These are phyloP conservation scores for Nasturtium officinale DNA, from an alignment of 345 rosid genomes.

Conservation along the genomic window DNA sequence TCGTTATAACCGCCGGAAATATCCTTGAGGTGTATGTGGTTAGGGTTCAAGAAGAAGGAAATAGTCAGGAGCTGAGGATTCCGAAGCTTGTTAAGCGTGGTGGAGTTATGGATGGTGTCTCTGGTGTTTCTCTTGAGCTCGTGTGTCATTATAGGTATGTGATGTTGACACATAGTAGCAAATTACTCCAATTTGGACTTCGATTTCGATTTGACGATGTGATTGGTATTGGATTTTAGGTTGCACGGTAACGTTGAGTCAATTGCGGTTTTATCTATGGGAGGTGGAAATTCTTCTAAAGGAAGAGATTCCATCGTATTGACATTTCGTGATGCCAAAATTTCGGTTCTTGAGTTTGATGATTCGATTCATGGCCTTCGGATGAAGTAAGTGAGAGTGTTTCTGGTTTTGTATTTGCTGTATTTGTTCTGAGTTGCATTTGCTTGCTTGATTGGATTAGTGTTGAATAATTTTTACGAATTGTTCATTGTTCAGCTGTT, in stretches of 20 bases:
- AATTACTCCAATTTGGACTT: constrained; percentile 4
- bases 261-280: constrained; percentile 67
- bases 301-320: constrained; percentile 80
- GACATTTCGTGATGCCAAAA: constrained; percentile 79
- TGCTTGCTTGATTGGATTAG: constrained; percentile 3
- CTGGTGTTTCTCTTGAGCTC: constrained; percentile 83
- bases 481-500: constrained; percentile 10
- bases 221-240: constrained; percentile 44
- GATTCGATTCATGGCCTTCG: constrained; percentile 86
- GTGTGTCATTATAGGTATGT: constrained; percentile 83
- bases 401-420: constrained; percentile 1
- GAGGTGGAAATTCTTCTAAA: constrained; percentile 64
- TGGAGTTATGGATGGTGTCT: constrained; percentile 76
- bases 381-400: constrained; percentile 61
- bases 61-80: constrained; percentile 46
- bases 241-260: constrained; percentile 94
- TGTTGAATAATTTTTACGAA: not conserved
- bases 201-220: not conserved
- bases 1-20: constrained; percentile 72
- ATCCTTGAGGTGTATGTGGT: constrained; percentile 81
- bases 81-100: constrained; percentile 63
- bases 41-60: constrained; percentile 75
- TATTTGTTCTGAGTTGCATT: not conserved
- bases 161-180: not conserved
- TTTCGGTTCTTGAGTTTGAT: constrained; percentile 87